Percentiles rank a stretch among this genome's conserved stretches.
These are phyloP conservation scores for Phlebiopsis gigantea DNA, from an alignment of 768 basidiomycete species.

Conservation along the genomic window DNA sequence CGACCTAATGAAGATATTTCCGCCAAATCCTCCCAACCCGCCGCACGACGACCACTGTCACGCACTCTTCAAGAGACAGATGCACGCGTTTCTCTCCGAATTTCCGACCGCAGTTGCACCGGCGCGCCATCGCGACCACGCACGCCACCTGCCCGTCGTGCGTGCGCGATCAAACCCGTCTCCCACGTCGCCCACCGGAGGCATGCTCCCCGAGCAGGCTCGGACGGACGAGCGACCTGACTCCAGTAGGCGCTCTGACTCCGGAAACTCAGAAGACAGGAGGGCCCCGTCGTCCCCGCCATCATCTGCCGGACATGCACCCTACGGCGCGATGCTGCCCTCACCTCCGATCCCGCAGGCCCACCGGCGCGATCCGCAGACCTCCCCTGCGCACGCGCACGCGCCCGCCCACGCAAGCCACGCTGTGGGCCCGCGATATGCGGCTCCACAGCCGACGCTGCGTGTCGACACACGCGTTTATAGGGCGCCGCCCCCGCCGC, in stretches of 20 bases:
- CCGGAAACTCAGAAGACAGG: too few species aligned
- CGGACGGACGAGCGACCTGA: neutral
- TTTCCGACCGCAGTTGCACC: neutral
- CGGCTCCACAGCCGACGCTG: neutral
- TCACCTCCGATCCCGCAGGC: neutral
- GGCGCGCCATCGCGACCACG: neutral
- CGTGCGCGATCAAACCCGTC: neutral
- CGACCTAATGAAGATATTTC: slow-evolving; percentile 3
- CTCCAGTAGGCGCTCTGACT: too few species aligned
- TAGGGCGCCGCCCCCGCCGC: neutral
- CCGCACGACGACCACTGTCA: neutral
- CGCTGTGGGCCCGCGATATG: neutral
- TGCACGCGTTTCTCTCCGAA: neutral
- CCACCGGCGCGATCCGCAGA: neutral
- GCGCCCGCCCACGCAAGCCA: neutral
- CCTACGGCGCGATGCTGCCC: too few species aligned
- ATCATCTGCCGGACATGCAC: too few species aligned
- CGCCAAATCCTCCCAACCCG: neutral
- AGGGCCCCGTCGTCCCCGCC: too few species aligned
- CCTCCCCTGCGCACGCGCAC: neutral
- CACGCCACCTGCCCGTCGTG: neutral
- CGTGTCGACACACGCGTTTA: too few species aligned
- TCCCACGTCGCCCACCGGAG: neutral
- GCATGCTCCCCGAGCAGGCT: neutral
- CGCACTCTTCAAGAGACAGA: neutral